phyloP scores from a whole-genome alignment of 495 filamentous ascomycete species.

The Baudoinia panamericana region DNA sequence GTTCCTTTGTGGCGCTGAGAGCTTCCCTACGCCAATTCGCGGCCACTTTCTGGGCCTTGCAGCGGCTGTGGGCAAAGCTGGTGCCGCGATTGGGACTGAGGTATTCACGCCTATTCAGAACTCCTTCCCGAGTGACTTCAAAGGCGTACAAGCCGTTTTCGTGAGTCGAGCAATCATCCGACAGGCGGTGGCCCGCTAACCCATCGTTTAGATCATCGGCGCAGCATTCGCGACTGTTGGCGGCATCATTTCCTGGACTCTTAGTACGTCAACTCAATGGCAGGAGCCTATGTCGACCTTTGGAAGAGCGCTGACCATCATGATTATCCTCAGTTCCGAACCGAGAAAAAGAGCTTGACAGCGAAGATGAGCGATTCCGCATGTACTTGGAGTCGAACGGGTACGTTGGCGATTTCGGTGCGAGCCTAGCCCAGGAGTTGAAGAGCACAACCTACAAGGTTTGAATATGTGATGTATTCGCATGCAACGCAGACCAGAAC shows the following conservation, averaged over 20 bases:
- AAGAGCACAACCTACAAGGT: constrained; percentile 17
- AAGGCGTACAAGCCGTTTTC: constrained; percentile 35
- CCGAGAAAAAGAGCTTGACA: constrained; percentile 34
- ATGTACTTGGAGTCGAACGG: constrained; percentile 35
- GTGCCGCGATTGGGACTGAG: constrained; percentile 37
- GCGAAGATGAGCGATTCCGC: constrained; percentile 34
- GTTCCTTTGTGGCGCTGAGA: constrained; percentile 35
- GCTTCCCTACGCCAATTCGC: constrained; percentile 39
- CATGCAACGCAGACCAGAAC: too few relatives aligned
- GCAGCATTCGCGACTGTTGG: constrained; percentile 33
- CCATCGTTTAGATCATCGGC: constrained; percentile 27
- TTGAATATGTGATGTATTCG: too few relatives aligned
- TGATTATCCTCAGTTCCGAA: constrained; percentile 33
- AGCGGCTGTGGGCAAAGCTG: constrained; percentile 38
- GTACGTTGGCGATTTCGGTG: constrained; percentile 23
- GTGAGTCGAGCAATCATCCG: not conserved
- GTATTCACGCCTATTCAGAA: constrained; percentile 37
- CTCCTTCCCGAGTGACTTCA: constrained; percentile 27
- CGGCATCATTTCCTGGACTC: constrained; percentile 33
- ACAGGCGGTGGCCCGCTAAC: not conserved
- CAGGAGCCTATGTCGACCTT: not conserved
- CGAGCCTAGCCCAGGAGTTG: constrained; percentile 15
- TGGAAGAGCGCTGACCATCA: constrained; percentile 9
- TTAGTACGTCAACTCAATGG: not conserved
- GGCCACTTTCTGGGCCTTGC: constrained; percentile 39